These are phyloP conservation scores for Lodderomyces beijingensis DNA, from an alignment of 1,139 yeast species.

Conservation along the genomic window DNA sequence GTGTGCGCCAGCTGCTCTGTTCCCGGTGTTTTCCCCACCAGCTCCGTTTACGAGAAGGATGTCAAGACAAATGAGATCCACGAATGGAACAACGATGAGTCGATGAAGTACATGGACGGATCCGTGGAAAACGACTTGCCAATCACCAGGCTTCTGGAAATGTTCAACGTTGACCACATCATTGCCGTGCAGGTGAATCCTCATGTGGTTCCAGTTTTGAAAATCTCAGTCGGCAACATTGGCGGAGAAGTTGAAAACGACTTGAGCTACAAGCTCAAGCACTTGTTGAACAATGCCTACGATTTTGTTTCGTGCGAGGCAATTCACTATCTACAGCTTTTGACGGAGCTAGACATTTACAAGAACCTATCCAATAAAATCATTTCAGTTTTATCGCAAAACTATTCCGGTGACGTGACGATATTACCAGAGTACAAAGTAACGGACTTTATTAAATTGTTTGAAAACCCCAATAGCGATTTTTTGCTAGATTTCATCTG, in stretches of 20 bases:
- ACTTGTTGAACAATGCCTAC: slow-evolving; percentile 52
- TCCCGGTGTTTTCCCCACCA: slow-evolving; percentile 87
- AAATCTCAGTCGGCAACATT: slow-evolving; percentile 59
- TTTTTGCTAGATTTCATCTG: slow-evolving; percentile 66
- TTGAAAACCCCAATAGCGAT: slow-evolving; percentile 76
- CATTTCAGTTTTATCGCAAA: slow-evolving; percentile 74
- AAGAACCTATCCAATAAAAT: slow-evolving; percentile 68
- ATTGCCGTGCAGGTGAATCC: slow-evolving; percentile 97
- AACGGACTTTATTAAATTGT: slow-evolving; percentile 56
- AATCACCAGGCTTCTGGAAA: slow-evolving; percentile 80
- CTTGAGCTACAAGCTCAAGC: slow-evolving; percentile 51
- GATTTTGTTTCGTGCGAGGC: slow-evolving; percentile 65
- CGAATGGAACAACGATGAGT: slow-evolving; percentile 78
- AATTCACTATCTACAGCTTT: slow-evolving; percentile 69
- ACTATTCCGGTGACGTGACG: slow-evolving; percentile 90
- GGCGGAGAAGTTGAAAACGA: slow-evolving; percentile 71
- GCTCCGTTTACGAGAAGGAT: slow-evolving; percentile 80
- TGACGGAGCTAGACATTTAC: slow-evolving; percentile 72
- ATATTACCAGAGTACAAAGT: slow-evolving; percentile 72
- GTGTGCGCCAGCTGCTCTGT: slow-evolving; percentile 95
- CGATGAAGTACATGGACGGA: slow-evolving; percentile 88
- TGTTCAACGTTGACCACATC: slow-evolving; percentile 95
- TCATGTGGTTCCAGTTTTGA: slow-evolving; percentile 85
- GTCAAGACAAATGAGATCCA: slow-evolving; percentile 61
- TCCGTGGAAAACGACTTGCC: slow-evolving; percentile 95